Evolutionary conservation across 2,329 filamentous ascomycete species (phyloP).

Genomic region (Pezicula neosporulosa): DNA sequence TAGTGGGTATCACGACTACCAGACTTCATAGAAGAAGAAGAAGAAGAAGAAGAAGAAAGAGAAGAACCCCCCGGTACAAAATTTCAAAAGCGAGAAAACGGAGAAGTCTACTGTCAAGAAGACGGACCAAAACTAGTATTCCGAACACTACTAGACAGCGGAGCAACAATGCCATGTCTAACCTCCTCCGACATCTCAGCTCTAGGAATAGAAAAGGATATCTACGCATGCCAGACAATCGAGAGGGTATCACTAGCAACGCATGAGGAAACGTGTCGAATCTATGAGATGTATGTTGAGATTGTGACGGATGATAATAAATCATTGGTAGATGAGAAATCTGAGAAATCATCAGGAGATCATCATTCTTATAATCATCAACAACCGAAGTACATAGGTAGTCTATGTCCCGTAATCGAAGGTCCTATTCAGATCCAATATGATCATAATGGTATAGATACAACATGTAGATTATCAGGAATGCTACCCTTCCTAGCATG

Average conservation of each 20-base stretch:
- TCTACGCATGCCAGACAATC: conserved; percentile 35
- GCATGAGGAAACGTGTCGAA: conserved; percentile 11
- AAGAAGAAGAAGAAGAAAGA: too few relatives aligned
- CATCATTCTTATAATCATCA: conserved; percentile 13
- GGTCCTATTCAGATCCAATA: neutral
- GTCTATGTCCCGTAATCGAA: conserved; percentile 11
- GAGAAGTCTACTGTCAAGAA: conserved; percentile 7
- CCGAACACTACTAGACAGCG: conserved; percentile 37
- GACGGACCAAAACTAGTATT: conserved; percentile 28
- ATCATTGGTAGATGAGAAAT: too few relatives aligned
- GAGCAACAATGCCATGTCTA: conserved; percentile 38
- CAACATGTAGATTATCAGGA: conserved; percentile 33
- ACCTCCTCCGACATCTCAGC: conserved; percentile 29
- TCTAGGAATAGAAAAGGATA: conserved; percentile 29
- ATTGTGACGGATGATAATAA: too few relatives aligned
- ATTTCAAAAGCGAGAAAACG: neutral
- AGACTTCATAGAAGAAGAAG: neutral
- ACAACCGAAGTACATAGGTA: conserved; percentile 9
- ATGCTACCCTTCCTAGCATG: conserved; percentile 39
- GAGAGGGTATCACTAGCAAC: conserved; percentile 18
- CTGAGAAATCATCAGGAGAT: too few relatives aligned
- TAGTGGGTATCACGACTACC: conserved; percentile 11
- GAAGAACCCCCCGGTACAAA: too few relatives aligned
- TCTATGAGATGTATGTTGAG: conserved; percentile 33
- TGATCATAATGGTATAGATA: neutral